A percentile compares a stretch with the other conserved stretches of the same genome.
Conservation (phyloP, 2,329 filamentous ascomycete species). For the Trichoderma oligosporum region DNA sequence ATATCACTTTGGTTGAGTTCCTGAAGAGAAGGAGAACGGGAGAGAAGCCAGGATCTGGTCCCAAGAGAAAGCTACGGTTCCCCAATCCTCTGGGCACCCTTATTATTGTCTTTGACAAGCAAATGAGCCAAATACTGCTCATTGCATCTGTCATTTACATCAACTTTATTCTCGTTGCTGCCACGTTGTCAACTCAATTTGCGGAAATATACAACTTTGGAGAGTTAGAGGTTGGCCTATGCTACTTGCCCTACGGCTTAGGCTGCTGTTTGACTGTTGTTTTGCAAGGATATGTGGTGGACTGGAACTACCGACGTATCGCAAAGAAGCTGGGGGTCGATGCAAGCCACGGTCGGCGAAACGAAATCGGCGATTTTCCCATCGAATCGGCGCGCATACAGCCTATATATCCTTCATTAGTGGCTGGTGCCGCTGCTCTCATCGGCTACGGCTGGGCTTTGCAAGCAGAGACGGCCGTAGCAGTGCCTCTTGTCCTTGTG, state of each 20-base stretch:
- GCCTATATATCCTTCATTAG: constrained; percentile 52
- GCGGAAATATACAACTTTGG: constrained; percentile 49
- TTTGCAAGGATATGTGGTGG: constrained; percentile 54
- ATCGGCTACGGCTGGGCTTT: constrained; percentile 58
- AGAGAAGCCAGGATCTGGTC: constrained; percentile 34
- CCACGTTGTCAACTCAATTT: constrained; percentile 52
- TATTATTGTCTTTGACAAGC: constrained; percentile 53
- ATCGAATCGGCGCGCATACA: constrained; percentile 55
- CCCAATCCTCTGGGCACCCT: constrained; percentile 57
- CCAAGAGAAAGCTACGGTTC: constrained; percentile 44
- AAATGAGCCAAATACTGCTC: constrained; percentile 51
- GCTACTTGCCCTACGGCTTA: constrained; percentile 52
- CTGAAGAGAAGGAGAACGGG: constrained; percentile 35
- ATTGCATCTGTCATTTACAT: constrained; percentile 54
- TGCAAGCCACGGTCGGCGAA: constrained; percentile 56
- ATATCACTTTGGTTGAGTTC: constrained; percentile 53
- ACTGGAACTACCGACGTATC: constrained; percentile 68
- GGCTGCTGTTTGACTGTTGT: constrained; percentile 48
- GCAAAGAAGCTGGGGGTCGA: constrained; percentile 58
- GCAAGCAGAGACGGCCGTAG: constrained; percentile 47
- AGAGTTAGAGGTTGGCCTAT: constrained; percentile 50
- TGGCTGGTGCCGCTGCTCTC: constrained; percentile 50
- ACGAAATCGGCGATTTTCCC: constrained; percentile 50
- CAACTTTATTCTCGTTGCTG: constrained; percentile 51
- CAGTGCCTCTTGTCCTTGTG: constrained; percentile 52